These are phyloP conservation scores for Volvox reticuliferus DNA, from an alignment of 139 green algal genomes.

Conservation along the genomic window DNA sequence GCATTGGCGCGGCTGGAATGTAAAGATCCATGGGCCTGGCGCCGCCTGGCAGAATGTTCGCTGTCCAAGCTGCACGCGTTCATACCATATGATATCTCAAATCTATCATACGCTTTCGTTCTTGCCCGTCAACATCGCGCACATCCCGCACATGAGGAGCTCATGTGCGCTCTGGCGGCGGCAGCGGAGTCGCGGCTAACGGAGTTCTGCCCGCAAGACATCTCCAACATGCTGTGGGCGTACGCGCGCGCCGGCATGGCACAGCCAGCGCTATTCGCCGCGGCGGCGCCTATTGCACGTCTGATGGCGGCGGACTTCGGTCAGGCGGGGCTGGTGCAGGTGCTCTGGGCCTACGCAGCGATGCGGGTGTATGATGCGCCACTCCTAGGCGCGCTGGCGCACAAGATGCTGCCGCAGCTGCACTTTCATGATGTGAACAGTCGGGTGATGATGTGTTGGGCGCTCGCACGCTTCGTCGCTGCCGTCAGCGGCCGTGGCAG, in stretches of 20 bases:
- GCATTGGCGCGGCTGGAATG: conserved; percentile 23
- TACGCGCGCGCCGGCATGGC: conserved; percentile 48
- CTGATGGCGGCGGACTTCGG: conserved; percentile 23
- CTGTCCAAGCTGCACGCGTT: background rate
- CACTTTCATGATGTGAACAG: background rate
- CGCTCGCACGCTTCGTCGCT: conserved; percentile 7
- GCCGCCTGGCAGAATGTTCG: background rate
- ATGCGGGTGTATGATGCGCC: background rate
- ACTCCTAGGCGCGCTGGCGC: conserved; percentile 5
- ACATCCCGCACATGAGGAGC: background rate
- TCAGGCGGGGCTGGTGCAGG: conserved; percentile 1
- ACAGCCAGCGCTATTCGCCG: conserved; percentile 44
- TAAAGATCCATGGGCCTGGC: background rate
- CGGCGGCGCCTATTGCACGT: background rate
- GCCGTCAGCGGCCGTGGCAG: background rate
- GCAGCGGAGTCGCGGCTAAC: conserved; percentile 28
- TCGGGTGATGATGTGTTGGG: conserved; percentile 35
- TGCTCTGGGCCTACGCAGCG: conserved; percentile 2
- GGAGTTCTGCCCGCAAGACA: conserved; percentile 59
- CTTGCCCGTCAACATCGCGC: conserved; percentile 7
- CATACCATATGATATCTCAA: conserved; percentile 35
- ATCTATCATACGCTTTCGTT: conserved; percentile 34
- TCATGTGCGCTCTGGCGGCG: conserved; percentile 28
- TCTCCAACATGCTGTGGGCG: conserved; percentile 68
- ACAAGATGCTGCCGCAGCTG: background rate